Base-by-base conservation (phyloP, 192 early-diverging fungal species). In the Backusella westeae region DNA sequence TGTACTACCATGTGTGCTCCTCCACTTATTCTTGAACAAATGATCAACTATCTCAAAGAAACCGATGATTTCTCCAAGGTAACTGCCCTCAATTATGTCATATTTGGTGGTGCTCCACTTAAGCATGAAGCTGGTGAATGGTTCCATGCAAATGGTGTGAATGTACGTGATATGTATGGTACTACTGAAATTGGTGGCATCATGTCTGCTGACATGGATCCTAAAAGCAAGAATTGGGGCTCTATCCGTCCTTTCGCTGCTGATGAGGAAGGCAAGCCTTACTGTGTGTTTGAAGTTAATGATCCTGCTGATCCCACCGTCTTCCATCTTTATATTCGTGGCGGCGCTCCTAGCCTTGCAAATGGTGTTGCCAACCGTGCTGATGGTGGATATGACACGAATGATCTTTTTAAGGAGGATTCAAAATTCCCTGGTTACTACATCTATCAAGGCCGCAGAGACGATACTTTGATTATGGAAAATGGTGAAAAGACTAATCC, bases 401-500 rank as follows among this genome's bases (percentile, higher is more conserved):
- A 77, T 6, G 79, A 80, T 65, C 32, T 80, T 6, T 76, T 76
- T 19, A 52, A 6, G 36, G 46, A 39, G 56, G 49, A 49, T 6
- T 3, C 78, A 7, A 17, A 8, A 0, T 39, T 53, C 42, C 46
- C 74, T n/a, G 74, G 67, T 21, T 80, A 80, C 12, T 80, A 72
- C 12, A 34, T 10, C 34, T 44, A 75, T 35, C 15, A 49, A 66
- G 81, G 81, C 9, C 73, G 81, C 26, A 52, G 42, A 19, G 81
- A 78, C 32, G 77, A 78, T 53, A 69, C 70, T 19, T 29, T 63
- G 3, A 15, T 21, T 21, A 80, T 74, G 67, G 65, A 56, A 34
- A 82, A 82, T 36, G 81, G 81, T n/a, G 81, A 82, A 69, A 82
- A 82, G 36, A 82, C 81, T 4, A 78, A 75, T 21, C 81, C 81